These are phyloP conservation scores for Hymenoscyphus fraxineus DNA, from an alignment of 2,329 filamentous ascomycete species.

Conservation along the genomic window DNA sequence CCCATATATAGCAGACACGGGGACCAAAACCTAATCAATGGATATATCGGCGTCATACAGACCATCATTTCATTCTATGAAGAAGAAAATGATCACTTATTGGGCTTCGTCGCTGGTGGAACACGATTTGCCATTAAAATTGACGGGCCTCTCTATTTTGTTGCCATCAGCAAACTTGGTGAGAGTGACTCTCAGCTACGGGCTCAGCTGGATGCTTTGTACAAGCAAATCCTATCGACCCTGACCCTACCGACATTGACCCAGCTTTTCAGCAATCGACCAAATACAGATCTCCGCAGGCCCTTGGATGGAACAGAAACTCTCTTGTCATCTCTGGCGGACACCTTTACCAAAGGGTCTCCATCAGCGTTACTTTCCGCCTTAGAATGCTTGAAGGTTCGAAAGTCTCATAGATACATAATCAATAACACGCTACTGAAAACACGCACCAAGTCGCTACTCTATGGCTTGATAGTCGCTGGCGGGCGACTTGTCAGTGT, in stretches of 20 bases:
- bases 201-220: slow-evolving; percentile 84
- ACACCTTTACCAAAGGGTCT: slow-evolving; percentile 91
- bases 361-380: slow-evolving; percentile 84
- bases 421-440: slow-evolving; percentile 89
- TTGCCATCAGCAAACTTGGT: slow-evolving; percentile 87
- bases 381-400: slow-evolving; percentile 86
- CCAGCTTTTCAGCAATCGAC: slow-evolving; percentile 82
- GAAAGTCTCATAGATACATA: slow-evolving; percentile 77
- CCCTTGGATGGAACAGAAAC: slow-evolving; percentile 89
- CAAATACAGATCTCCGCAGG: slow-evolving; percentile 88
- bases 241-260: slow-evolving; percentile 83
- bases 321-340: slow-evolving; percentile 84
- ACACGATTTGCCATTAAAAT: slow-evolving; percentile 82
- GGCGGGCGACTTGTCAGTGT: slow-evolving; percentile 92
- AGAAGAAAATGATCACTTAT: slow-evolving; percentile 69
- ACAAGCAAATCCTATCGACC: slow-evolving; percentile 97
- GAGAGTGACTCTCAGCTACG: slow-evolving; percentile 88
- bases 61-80: slow-evolving; percentile 98
- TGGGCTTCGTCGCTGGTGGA: slow-evolving; percentile 81
- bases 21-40: slow-evolving; percentile 82
- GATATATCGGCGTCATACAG: slow-evolving; percentile 91
- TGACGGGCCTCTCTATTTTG: slow-evolving; percentile 84
- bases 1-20: slow-evolving; percentile 96
- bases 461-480: slow-evolving; percentile 92
- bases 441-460: slow-evolving; percentile 68